phyloP scores from a whole-genome alignment of 2,329 filamentous ascomycete genomes.

The Raffaelea ambrosiae region DNA sequence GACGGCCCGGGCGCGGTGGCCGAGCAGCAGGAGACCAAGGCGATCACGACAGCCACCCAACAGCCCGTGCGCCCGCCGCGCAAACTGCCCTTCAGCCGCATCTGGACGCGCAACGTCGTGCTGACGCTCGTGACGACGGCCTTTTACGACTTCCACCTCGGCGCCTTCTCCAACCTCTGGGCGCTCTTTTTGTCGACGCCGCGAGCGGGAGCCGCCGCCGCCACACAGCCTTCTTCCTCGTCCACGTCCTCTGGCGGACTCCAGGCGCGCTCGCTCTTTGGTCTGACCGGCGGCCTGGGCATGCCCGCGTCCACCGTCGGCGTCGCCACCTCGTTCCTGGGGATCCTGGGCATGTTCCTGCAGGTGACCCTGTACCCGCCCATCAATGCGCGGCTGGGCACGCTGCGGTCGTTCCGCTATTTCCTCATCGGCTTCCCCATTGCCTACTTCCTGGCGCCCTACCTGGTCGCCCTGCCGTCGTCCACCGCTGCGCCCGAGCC shows the following conservation, averaged over 20 bases:
- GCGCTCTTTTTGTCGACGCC: constrained; percentile 62
- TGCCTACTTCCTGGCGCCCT: constrained; percentile 60
- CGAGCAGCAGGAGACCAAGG: no score
- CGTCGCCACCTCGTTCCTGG: constrained; percentile 60
- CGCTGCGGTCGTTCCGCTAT: constrained; percentile 55
- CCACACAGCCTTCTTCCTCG: constrained; percentile 2
- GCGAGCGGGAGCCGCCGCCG: constrained; percentile 28
- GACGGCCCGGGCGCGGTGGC: no score
- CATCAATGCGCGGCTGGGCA: constrained; percentile 56
- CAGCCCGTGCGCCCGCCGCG: no score
- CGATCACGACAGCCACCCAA: no score
- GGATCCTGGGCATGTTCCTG: constrained; percentile 58
- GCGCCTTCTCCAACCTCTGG: constrained; percentile 61
- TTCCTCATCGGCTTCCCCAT: constrained; percentile 60
- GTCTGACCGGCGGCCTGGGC: constrained; percentile 54
- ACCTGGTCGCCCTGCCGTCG: constrained; percentile 55
- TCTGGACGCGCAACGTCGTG: constrained; percentile 40
- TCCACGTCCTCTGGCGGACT: not conserved
- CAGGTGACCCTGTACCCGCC: constrained; percentile 62
- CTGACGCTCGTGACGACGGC: constrained; percentile 54
- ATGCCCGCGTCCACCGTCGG: constrained; percentile 60
- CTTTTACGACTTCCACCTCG: constrained; percentile 55
- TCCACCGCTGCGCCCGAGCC: constrained; percentile 30
- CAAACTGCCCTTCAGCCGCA: constrained; percentile 27
- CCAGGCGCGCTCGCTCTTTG: not conserved